Evolutionary conservation across 108 stramenopile species (phyloP), one percentile per base, ranked within the genome.

Genomic region (Skeletonema grethae): DNA sequence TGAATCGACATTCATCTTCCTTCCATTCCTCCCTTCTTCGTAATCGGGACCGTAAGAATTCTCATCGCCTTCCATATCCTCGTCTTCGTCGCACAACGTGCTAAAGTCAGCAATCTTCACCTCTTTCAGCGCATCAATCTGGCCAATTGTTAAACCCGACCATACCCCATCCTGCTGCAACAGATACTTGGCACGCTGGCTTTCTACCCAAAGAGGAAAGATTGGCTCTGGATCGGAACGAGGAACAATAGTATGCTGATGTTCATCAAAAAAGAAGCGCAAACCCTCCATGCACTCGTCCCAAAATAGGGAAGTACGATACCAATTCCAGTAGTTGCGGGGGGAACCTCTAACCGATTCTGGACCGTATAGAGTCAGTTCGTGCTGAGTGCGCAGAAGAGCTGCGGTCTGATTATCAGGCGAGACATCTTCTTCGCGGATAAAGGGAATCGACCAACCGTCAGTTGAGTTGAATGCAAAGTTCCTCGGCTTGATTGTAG

Each of bases 211-310:
- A 13, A 77, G 16, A 61, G 68, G 53, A 18, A 39, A 48, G 31
- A 45, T 39, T 38, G 66, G 65, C 41, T 78, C 70, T 35, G 77
- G 77, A 62, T 66, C 65, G 1, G 62, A 50, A 8, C 58, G 38
- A 35, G 77, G 77, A 2, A 78, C 70, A 35, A 78, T 32, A 24
- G 78, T 79, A 41, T 72, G 78, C 67, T 79, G 31, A 36, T 72
- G 60, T 30, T 79, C 78, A 25, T 71, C 78, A 24, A 60, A 58
- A 57, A 72, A 79, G 48, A 79, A 79, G 18, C 78, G 65, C 25
- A 79, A 61, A 38, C 67, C 78, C 58, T 79, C 78, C 29, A 79
- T 41, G 32, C 71, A 68, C 59, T 79, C 78, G 59, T 79, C 70
- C 78, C 78, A 79, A 63, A 79, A 79, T 0, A 72, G 61, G 20